phyloP scores from a whole-genome alignment of 2,329 filamentous ascomycete genomes.

The Huntiella moniliformis region DNA sequence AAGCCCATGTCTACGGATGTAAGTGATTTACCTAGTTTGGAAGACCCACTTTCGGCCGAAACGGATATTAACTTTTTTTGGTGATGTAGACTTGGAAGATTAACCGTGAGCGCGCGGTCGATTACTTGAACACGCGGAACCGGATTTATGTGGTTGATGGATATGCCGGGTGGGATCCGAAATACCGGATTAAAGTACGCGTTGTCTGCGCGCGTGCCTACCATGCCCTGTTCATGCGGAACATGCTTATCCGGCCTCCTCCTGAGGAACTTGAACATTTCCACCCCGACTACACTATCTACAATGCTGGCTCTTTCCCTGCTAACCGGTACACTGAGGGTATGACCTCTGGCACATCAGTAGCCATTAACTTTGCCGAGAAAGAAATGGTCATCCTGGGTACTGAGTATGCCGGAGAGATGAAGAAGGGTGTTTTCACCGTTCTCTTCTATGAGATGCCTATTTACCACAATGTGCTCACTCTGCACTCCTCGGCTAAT shows the following conservation, averaged over 20 bases:
- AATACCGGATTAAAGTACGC: constrained; percentile 92
- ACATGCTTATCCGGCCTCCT: constrained; percentile 95
- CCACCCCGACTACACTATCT: constrained; percentile 98
- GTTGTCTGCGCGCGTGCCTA: constrained; percentile 98
- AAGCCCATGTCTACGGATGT: constrained; percentile 97
- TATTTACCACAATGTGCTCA: constrained; percentile 97
- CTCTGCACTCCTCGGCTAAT: constrained; percentile 95
- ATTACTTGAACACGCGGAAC: constrained; percentile 97
- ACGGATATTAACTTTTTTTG: no score
- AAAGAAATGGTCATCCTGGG: constrained; percentile 99
- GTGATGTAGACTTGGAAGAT: constrained; percentile 80
- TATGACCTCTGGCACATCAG: constrained; percentile 96
- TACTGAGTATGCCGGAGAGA: constrained; percentile 93
- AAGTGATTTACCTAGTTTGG: constrained; percentile 21
- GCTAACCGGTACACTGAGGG: constrained; percentile 95
- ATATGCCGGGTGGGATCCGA: constrained; percentile 94
- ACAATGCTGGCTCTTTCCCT: constrained; percentile 97
- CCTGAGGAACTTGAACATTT: constrained; percentile 89
- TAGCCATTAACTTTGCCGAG: constrained; percentile 96
- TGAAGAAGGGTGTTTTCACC: constrained; percentile 98
- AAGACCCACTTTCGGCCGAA: background rate
- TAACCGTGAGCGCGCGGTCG: constrained; percentile 94
- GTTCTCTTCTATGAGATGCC: constrained; percentile 99
- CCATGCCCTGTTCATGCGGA: constrained; percentile 99
- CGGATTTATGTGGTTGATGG: constrained; percentile 98